Evolutionary conservation across 345 rosid genomes (phyloP).

Genomic region (Noccaea caerulescens): DNA sequence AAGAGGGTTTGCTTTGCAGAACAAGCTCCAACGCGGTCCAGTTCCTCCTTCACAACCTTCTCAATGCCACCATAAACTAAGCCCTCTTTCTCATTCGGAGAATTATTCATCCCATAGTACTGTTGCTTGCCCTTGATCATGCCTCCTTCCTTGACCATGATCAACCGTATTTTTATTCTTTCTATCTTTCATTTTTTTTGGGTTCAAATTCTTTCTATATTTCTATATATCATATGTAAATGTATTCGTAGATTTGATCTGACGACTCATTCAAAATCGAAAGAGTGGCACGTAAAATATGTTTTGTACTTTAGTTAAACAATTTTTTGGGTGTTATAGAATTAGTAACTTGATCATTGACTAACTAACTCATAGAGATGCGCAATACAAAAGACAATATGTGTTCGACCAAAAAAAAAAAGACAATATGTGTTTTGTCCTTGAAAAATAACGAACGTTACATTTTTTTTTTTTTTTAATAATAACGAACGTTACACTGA

Average conservation of each 20-base stretch:
- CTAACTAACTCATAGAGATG: neutral
- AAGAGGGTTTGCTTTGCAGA: slow-evolving; percentile 25
- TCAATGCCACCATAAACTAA: slow-evolving; percentile 52
- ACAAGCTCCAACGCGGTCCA: slow-evolving; percentile 55
- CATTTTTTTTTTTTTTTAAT: no score
- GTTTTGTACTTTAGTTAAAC: neutral
- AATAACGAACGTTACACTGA: neutral
- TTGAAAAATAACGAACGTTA: no score
- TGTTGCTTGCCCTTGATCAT: slow-evolving; percentile 48
- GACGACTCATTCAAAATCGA: slow-evolving; percentile 17
- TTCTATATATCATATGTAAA: neutral
- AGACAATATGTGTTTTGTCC: neutral
- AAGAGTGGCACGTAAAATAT: neutral
- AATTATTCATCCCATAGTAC: slow-evolving; percentile 31
- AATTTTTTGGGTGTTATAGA: neutral
- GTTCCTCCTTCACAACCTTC: slow-evolving; percentile 74
- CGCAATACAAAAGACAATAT: neutral
- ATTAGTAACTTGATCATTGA: neutral
- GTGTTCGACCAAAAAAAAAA: no score
- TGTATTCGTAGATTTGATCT: neutral
- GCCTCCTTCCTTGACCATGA: slow-evolving; percentile 2
- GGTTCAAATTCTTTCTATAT: neutral
- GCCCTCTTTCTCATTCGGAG: slow-evolving; percentile 34
- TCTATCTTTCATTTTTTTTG: neutral
- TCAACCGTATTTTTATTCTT: slow-evolving; percentile 16